phyloP scores from a whole-genome alignment of 2,329 filamentous ascomycete species.

The Fonsecaea monophora region DNA sequence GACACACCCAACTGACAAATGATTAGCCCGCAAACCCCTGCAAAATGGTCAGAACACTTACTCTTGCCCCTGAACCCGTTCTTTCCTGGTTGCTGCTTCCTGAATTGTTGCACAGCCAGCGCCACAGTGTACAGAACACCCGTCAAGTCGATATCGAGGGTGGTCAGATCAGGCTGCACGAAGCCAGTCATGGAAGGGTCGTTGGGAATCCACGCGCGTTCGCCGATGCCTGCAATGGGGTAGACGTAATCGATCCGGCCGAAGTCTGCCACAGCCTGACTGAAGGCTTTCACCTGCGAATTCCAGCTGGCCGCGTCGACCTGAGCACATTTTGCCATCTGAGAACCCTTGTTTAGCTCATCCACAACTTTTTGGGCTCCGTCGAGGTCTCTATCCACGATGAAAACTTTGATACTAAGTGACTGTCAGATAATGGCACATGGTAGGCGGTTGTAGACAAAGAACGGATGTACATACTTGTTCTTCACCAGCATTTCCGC shows the following conservation, averaged over 20 bases:
- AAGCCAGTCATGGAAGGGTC: slow-evolving; percentile 40
- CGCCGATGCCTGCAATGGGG: slow-evolving; percentile 51
- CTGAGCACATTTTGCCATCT: slow-evolving; percentile 28
- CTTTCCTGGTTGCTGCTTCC: slow-evolving; percentile 46
- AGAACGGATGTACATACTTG: slow-evolving; percentile 24
- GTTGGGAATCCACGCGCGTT: slow-evolving; percentile 47
- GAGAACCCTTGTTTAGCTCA: slow-evolving; percentile 33
- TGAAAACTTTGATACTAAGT: slow-evolving; percentile 41
- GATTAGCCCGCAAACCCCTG: not conserved
- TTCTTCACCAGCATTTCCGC: slow-evolving; percentile 40
- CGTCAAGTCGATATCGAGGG: slow-evolving; percentile 51
- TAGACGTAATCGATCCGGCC: slow-evolving; percentile 51
- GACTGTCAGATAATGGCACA: slow-evolving; percentile 4
- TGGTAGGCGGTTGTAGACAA: not conserved
- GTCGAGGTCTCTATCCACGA: slow-evolving; percentile 40
- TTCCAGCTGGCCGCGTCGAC: slow-evolving; percentile 37
- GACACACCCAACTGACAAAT: slow-evolving; percentile 38
- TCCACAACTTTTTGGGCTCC: slow-evolving; percentile 35
- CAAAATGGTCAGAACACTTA: slow-evolving; percentile 34
- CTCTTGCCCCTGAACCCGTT: slow-evolving; percentile 49
- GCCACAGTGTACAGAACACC: slow-evolving; percentile 53
- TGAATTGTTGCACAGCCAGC: slow-evolving; percentile 54
- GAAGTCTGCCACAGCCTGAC: slow-evolving; percentile 44
- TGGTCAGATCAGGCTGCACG: slow-evolving; percentile 48
- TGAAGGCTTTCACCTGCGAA: slow-evolving; percentile 45